Conservation (phyloP, 2,329 filamentous ascomycete genomes). For the Magnaporthiopsis incrustans region DNA sequence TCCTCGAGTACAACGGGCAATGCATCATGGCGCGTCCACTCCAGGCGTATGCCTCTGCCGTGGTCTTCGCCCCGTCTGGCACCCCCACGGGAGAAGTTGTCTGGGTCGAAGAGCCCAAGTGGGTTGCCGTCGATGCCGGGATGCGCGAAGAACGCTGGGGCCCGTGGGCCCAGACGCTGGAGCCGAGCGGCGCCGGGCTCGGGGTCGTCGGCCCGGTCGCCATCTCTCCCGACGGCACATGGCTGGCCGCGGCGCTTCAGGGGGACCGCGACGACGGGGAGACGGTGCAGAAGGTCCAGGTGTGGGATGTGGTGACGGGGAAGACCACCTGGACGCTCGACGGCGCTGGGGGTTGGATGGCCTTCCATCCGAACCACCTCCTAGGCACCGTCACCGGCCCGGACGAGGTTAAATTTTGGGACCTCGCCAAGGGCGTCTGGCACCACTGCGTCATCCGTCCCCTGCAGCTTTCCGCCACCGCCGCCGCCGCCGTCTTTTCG, state of each 20-base stretch:
- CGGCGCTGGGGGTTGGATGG: neutral
- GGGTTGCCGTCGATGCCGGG: conserved; percentile 10
- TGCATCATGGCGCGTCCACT: conserved; percentile 20
- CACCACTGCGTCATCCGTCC: too few relatives aligned
- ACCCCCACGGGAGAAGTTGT: conserved; percentile 16
- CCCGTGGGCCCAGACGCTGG: conserved; percentile 13
- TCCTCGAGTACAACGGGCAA: conserved; percentile 17
- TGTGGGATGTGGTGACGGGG: conserved; percentile 9
- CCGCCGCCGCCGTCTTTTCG: conserved; percentile 3
- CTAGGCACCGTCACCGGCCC: too few relatives aligned
- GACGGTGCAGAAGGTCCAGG: neutral
- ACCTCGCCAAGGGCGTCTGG: too few relatives aligned
- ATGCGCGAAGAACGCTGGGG: conserved; percentile 5
- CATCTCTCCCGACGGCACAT: conserved; percentile 6
- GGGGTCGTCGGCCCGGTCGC: conserved; percentile 3
- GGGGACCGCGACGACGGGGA: neutral
- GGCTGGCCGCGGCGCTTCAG: conserved; percentile 6
- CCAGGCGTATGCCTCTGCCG: conserved; percentile 26
- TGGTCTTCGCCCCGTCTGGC: conserved; percentile 21
- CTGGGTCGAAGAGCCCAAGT: conserved; percentile 11
- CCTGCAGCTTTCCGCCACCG: neutral
- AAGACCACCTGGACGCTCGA: conserved; percentile 1
- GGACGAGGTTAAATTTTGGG: too few relatives aligned
- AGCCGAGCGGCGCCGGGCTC: conserved; percentile 10
- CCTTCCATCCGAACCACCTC: too few relatives aligned